Evolutionary conservation across 805 yeast species (phyloP).

Genomic region (Candida ortonii): DNA sequence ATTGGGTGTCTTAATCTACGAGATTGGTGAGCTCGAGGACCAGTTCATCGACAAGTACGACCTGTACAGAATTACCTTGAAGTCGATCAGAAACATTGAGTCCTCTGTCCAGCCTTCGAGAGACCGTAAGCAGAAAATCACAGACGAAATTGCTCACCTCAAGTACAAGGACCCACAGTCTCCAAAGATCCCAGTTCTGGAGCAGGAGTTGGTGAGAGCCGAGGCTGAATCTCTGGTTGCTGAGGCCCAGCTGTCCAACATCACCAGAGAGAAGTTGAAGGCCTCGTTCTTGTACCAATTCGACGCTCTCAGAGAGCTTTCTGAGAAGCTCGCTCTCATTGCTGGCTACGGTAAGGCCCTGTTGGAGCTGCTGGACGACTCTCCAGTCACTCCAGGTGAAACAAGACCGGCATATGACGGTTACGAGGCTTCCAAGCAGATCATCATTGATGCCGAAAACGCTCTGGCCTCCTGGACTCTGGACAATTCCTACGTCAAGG

Average conservation of each 20-base stretch:
- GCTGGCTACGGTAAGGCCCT: slow-evolving; percentile 99
- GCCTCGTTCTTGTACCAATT: slow-evolving; percentile 96
- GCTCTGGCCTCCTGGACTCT: slow-evolving; percentile 96
- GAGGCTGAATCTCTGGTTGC: slow-evolving; percentile 99
- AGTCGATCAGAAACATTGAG: slow-evolving; percentile 93
- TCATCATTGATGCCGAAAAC: slow-evolving; percentile 93
- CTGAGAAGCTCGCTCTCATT: slow-evolving; percentile 94
- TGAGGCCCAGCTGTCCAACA: slow-evolving; percentile 97
- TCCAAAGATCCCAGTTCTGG: slow-evolving; percentile 90
- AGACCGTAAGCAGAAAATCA: slow-evolving; percentile 95
- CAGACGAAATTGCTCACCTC: slow-evolving; percentile 95
- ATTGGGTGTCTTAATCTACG: slow-evolving; percentile 91
- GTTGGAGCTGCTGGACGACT: slow-evolving; percentile 90
- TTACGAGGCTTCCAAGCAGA: slow-evolving; percentile 96
- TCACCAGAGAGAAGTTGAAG: slow-evolving; percentile 96
- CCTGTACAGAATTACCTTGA: slow-evolving; percentile 93
- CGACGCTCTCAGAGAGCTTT: slow-evolving; percentile 89
- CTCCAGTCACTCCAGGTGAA: slow-evolving; percentile 99
- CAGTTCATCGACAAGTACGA: slow-evolving; percentile 98
- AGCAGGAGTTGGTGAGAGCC: slow-evolving; percentile 97
- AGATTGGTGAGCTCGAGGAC: slow-evolving; percentile 97
- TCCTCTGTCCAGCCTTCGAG: slow-evolving; percentile 97
- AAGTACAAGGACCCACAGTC: slow-evolving; percentile 98
- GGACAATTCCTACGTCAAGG: slow-evolving; percentile 89
- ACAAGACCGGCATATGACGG: slow-evolving; percentile 98